Evolutionary conservation across 345 rosid genomes (phyloP), one percentile per base, ranked within the genome.

Genomic region (Mallotus nudiflorus): DNA sequence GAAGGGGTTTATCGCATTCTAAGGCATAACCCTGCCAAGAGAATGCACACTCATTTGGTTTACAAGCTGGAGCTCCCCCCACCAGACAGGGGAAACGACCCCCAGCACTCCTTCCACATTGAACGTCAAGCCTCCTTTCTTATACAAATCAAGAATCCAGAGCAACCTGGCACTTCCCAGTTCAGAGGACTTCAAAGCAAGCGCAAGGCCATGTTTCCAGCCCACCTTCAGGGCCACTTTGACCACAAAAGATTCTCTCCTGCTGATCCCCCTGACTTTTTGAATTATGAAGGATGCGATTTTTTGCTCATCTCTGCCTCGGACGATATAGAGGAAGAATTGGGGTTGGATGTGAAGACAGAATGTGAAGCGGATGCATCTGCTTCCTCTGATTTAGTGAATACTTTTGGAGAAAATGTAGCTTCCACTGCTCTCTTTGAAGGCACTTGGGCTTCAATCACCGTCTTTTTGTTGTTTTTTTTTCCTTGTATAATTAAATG

Each of bases 271-370:
- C 88, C 86, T 0, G 91, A 90, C 71, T 80, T 89, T 51, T 55
- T 93, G 78, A 89, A 87, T 75, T 82, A 87, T 35, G 91, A 93
- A 78, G 97, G 91, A 52, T 90, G 97, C 10, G 98, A 90, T 77
- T 73, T 93, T 13, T 67, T 88, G 65, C 79, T 90, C 62, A 89
- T 93, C 68, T 61, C 88, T 0, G 97, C 97, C 0, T 84, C 93
- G 0, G 95, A 89, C 33, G 89, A 87, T 51, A 76, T 86, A 45
- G 86, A 87, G 48, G 75, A 78, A 67, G 96, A 89, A 75, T 58
- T 93, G 52, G 91, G 97, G 7, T 24, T 93, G 78, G 87, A 89
- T 75, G 73, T 90, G 4, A 75, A 83, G 75, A 20, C 81, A 2
- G 83, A 84, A 6, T 64, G 80, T 19, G 82, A 71, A 28, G 75